These are phyloP conservation scores for Filosporella fistucella DNA, from an alignment of 495 filamentous ascomycete genomes.

Conservation along the genomic window DNA sequence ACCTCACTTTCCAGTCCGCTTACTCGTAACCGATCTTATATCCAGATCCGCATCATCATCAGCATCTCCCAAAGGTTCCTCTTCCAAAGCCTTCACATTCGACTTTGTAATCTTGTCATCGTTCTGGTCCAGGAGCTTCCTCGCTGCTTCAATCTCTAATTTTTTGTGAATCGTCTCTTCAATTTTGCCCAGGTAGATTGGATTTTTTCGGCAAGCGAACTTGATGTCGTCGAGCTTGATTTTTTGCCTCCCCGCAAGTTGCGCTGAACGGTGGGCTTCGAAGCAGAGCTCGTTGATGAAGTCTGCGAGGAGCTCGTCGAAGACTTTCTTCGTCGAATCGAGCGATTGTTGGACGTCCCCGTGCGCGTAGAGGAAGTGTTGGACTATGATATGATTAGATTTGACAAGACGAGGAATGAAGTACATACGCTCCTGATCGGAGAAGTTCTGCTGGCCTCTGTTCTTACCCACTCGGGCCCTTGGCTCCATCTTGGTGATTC, in stretches of 20 bases:
- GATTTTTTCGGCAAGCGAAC: slow-evolving; percentile 82
- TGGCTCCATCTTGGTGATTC: slow-evolving; percentile 52
- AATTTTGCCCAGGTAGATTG: slow-evolving; percentile 81
- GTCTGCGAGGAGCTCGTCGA: slow-evolving; percentile 93
- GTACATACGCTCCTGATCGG: slow-evolving; percentile 64
- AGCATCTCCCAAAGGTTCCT: slow-evolving; percentile 34
- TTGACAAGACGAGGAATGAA: not conserved
- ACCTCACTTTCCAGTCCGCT: no score
- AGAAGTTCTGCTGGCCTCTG: slow-evolving; percentile 86
- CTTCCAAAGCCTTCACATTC: slow-evolving; percentile 21
- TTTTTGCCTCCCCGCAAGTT: slow-evolving; percentile 81
- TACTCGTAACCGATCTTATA: slow-evolving; percentile 4
- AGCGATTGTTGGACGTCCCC: slow-evolving; percentile 72
- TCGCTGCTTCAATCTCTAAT: slow-evolving; percentile 69
- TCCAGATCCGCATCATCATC: slow-evolving; percentile 29
- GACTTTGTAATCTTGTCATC: slow-evolving; percentile 32
- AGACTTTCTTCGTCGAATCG: slow-evolving; percentile 73
- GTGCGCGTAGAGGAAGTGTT: slow-evolving; percentile 78
- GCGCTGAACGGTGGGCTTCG: slow-evolving; percentile 75
- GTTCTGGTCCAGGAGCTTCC: slow-evolving; percentile 61
- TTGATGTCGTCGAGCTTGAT: slow-evolving; percentile 98
- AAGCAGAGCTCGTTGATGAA: slow-evolving; percentile 87
- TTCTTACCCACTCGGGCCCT: slow-evolving; percentile 74
- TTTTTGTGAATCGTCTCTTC: slow-evolving; percentile 81
- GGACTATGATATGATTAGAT: slow-evolving; percentile 46